Percentiles rank a stretch among this genome's conserved stretches.
These are phyloP conservation scores for Domatiomyces catenatus DNA, from an alignment of 2,329 filamentous ascomycete species.

Conservation along the genomic window DNA sequence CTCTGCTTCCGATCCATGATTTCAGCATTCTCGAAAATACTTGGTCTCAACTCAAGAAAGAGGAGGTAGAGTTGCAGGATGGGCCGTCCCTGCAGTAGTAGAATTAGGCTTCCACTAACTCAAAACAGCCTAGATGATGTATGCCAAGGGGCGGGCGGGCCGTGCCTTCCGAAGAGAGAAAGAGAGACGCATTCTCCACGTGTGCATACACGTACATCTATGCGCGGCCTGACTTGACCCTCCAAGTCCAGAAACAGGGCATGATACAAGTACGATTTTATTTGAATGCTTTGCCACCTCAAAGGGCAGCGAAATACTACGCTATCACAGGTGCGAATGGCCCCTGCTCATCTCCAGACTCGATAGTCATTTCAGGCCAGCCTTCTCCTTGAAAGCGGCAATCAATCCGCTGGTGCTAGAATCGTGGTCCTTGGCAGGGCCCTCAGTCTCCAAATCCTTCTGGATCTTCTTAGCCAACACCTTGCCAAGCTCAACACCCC, in stretches of 20 bases:
- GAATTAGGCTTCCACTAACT: no score
- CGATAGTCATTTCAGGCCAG: constrained; percentile 21
- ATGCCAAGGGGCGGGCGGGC: no score
- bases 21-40: background rate
- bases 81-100: no score
- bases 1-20: background rate
- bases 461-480: constrained; percentile 84
- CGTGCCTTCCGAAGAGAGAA: no score
- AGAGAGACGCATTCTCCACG: no score
- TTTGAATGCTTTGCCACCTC: background rate
- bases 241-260: no score
- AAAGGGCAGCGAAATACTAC: no score
- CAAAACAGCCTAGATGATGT: no score
- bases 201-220: no score
- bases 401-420: constrained; percentile 77
- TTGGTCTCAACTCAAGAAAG: background rate
- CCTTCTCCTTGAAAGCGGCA: constrained; percentile 76
- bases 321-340: background rate
- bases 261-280: background rate
- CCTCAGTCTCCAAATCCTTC: constrained; percentile 60
- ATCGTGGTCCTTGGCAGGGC: constrained; percentile 63
- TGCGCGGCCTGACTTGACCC: no score
- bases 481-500: constrained; percentile 98
- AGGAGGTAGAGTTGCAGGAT: background rate
- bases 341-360: background rate